A percentile compares a stretch with the other conserved stretches of the same genome.
Evolutionary conservation across 768 basidiomycete species (phyloP).

Genomic region (Hericium coralloides): DNA sequence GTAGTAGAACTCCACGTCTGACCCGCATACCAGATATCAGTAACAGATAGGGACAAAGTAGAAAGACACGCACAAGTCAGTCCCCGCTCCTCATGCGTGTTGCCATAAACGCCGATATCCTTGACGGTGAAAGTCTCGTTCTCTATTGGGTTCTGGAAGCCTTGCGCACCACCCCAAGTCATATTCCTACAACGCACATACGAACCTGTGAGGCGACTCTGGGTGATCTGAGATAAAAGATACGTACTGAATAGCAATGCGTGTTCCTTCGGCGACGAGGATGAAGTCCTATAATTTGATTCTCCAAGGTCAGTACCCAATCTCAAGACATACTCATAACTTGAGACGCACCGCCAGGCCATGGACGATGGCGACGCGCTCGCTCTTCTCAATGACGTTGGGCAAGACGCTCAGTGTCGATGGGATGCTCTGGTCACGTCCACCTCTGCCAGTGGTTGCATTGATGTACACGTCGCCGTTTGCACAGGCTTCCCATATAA

Average conservation of each 20-base stretch:
- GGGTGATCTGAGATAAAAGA: neutral
- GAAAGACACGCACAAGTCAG: slow-evolving; percentile 21
- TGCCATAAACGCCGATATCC: slow-evolving; percentile 24
- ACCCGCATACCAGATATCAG: too few species aligned
- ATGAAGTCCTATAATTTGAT: slow-evolving; percentile 23
- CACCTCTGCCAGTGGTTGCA: slow-evolving; percentile 16
- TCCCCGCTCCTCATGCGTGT: slow-evolving; percentile 24
- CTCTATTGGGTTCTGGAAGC: slow-evolving; percentile 27
- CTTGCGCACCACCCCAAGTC: slow-evolving; percentile 27
- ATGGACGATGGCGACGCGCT: slow-evolving; percentile 25
- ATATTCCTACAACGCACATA: slow-evolving; percentile 19
- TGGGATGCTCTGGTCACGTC: slow-evolving; percentile 22
- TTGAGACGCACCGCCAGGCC: slow-evolving; percentile 21
- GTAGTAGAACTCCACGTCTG: slow-evolving; percentile 49
- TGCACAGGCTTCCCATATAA: slow-evolving; percentile 23
- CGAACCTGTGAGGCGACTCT: too few species aligned
- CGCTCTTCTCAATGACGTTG: slow-evolving; percentile 29
- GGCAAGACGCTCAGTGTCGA: slow-evolving; percentile 27
- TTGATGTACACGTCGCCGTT: slow-evolving; percentile 20
- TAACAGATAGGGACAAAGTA: neutral
- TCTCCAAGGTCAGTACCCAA: neutral
- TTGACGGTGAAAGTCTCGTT: slow-evolving; percentile 23
- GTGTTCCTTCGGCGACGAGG: slow-evolving; percentile 26
- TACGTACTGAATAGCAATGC: slow-evolving; percentile 28
- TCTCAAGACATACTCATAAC: too few species aligned